Conservation (phyloP, 2,329 filamentous ascomycete species). For the Colletotrichum noveboracense region DNA sequence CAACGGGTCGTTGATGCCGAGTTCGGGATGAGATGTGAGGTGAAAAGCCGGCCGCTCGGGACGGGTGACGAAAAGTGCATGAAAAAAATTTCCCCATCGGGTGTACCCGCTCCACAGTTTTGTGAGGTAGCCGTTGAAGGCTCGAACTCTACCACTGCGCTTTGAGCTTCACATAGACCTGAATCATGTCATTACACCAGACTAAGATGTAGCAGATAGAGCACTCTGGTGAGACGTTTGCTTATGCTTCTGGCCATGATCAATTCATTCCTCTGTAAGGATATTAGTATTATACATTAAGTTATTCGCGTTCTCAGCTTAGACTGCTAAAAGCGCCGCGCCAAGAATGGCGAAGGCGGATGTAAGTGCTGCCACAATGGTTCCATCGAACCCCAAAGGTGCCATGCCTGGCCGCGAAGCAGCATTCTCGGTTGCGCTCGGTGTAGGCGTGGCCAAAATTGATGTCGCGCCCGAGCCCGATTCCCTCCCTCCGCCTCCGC, state of each 20-base stretch:
- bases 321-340: background rate
- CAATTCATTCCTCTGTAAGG: background rate
- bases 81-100: conserved; percentile 19
- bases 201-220: background rate
- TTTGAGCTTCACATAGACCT: background rate
- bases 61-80: conserved; percentile 1
- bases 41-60: background rate
- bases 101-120: conserved; percentile 7
- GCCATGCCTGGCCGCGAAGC: background rate
- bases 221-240: background rate
- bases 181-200: background rate
- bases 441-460: background rate
- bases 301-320: background rate
- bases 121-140: background rate
- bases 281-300: background rate
- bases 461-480: background rate
- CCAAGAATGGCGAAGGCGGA: background rate
- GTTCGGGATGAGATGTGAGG: conserved; percentile 1
- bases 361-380: background rate
- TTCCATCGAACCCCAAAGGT: background rate
- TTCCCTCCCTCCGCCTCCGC: background rate
- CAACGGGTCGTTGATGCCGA: background rate
- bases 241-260: background rate
- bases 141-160: background rate
- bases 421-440: background rate